A percentile compares a stretch with the other conserved stretches of the same genome.
These are phyloP conservation scores for Dipteronia dyeriana DNA, from an alignment of 345 rosid species.

Conservation along the genomic window DNA sequence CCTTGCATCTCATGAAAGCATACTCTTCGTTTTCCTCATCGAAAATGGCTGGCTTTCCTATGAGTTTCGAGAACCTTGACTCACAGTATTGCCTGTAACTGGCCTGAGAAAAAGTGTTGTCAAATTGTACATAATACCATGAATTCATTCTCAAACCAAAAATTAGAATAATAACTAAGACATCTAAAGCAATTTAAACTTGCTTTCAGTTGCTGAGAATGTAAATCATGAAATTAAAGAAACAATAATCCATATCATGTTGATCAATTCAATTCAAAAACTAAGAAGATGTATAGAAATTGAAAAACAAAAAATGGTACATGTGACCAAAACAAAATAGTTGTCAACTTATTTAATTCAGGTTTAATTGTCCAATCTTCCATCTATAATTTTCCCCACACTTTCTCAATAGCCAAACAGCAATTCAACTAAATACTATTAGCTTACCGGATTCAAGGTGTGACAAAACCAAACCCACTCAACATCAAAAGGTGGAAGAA, in stretches of 20 bases:
- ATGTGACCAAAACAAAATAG: neutral
- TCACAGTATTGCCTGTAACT: slow-evolving; percentile 69
- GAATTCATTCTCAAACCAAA: neutral
- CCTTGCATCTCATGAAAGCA: slow-evolving; percentile 69
- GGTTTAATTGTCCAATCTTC: neutral
- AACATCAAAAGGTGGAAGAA: slow-evolving; percentile 87
- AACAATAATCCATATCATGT: neutral
- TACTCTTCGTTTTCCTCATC: slow-evolving; percentile 78
- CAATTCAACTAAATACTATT: neutral
- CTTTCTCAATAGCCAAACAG: slow-evolving; percentile 34
- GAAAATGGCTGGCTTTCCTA: slow-evolving; percentile 77
- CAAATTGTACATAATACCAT: neutral
- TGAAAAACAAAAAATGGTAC: too few species aligned
- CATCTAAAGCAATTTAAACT: neutral
- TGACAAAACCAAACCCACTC: slow-evolving; percentile 99
- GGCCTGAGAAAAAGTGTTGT: slow-evolving; percentile 39
- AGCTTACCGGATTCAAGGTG: slow-evolving; percentile 74
- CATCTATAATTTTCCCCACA: slow-evolving; percentile 5
- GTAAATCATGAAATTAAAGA: neutral
- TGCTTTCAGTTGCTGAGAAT: too few species aligned
- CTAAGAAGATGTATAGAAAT: neutral
- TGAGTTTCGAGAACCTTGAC: slow-evolving; percentile 69
- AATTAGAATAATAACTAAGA: neutral
- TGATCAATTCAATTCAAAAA: neutral
- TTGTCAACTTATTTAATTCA: neutral